Evolutionary conservation across 331 rosid genomes (phyloP).

Genomic region (Cucumis variabilis): DNA sequence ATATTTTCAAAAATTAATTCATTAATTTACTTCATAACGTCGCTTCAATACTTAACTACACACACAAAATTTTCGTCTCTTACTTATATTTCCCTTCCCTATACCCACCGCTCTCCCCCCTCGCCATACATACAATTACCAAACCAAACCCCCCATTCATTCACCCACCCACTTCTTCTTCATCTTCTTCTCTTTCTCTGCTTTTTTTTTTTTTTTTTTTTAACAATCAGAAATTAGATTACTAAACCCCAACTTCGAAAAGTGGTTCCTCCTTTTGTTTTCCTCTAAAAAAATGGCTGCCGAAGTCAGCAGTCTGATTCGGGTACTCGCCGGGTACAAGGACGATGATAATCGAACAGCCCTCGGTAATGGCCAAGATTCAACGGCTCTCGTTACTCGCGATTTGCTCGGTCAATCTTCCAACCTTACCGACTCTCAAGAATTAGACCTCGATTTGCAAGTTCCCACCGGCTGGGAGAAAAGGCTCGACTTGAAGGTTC

Average conservation of each 20-base stretch:
- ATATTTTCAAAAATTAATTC: neutral
- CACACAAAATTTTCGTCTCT: neutral
- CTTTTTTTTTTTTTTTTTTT: no score
- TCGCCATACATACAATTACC: neutral
- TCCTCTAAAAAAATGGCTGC: constrained; percentile 74
- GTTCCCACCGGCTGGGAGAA: constrained; percentile 97
- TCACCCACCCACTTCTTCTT: neutral
- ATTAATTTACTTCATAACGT: constrained; percentile 18
- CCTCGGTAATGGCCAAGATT: constrained; percentile 59
- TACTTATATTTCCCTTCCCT: neutral
- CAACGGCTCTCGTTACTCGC: constrained; percentile 80
- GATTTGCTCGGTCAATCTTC: constrained; percentile 83
- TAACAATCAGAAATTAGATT: neutral
- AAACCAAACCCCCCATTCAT: neutral
- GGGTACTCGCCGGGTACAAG: constrained; percentile 66
- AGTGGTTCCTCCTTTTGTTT: neutral
- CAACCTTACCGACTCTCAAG: constrained; percentile 65
- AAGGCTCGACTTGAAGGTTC: constrained; percentile 85
- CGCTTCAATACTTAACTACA: neutral
- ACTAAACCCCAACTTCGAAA: neutral
- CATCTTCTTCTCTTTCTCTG: neutral
- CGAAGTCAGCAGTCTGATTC: constrained; percentile 77
- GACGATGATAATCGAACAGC: constrained; percentile 77
- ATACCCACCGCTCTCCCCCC: neutral
- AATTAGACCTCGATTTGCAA: constrained; percentile 95